A percentile compares a stretch with the other conserved stretches of the same genome.
Evolutionary conservation across 371 early-diverging fungal species (phyloP).

Genomic region (Mortierella sp.): DNA sequence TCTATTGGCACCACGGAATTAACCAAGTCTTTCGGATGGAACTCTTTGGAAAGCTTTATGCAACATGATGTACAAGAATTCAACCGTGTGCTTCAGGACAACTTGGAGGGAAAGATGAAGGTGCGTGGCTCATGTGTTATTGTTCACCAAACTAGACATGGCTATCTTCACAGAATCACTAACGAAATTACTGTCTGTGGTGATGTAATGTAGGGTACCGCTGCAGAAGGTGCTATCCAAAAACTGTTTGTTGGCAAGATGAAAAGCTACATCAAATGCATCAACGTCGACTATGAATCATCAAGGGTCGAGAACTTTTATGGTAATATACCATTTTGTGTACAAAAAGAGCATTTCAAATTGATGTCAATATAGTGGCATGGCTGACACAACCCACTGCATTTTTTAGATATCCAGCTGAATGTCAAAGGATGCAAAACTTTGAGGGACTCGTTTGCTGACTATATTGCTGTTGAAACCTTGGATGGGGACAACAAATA

Average conservation of each 20-base stretch:
- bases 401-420: slow-evolving; percentile 88
- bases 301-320: slow-evolving; percentile 92
- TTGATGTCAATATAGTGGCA: not conserved
- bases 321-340: slow-evolving; percentile 57
- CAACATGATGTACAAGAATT: slow-evolving; percentile 99
- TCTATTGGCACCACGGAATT: slow-evolving; percentile 94
- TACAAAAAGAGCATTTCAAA: not conserved
- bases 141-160: not conserved
- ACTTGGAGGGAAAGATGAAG: slow-evolving; percentile 96
- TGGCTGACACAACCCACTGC: not conserved
- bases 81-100: slow-evolving; percentile 96
- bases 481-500: slow-evolving; percentile 99
- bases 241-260: slow-evolving; percentile 95
- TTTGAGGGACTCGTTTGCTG: slow-evolving; percentile 91
- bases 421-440: slow-evolving; percentile 95
- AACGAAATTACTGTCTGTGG: not conserved
- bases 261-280: slow-evolving; percentile 95
- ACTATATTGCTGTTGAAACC: slow-evolving; percentile 91
- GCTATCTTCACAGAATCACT: not conserved
- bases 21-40: slow-evolving; percentile 98
- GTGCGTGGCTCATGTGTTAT: slow-evolving; percentile 37
- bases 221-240: slow-evolving; percentile 92
- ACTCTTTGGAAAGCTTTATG: slow-evolving; percentile 93
- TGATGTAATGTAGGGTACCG: slow-evolving; percentile 73
- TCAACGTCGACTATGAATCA: slow-evolving; percentile 95